Evolutionary conservation across 1,139 yeast species (phyloP).

Genomic region (Cylindricascospora bacillispora): DNA sequence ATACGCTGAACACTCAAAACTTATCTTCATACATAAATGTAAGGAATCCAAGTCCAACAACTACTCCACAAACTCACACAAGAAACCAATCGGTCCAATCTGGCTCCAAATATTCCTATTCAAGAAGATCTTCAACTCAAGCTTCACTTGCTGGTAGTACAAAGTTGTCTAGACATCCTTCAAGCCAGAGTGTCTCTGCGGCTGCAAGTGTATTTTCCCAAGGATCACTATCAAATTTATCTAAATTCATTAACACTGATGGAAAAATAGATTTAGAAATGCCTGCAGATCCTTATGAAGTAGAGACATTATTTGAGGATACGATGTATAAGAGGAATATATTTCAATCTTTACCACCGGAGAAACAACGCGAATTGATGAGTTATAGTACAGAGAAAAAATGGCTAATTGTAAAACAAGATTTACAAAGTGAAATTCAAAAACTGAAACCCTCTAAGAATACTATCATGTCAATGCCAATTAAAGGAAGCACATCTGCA

Average conservation of each 20-base stretch:
- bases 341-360: conserved; percentile 62
- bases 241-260: conserved; percentile 20
- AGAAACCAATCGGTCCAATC: conserved; percentile 15
- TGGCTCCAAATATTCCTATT: conserved; percentile 19
- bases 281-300: conserved; percentile 47
- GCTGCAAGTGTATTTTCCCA: conserved; percentile 22
- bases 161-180: conserved; percentile 14
- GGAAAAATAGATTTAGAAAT: conserved; percentile 32
- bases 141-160: conserved; percentile 6
- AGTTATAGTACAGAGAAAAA: conserved; percentile 67
- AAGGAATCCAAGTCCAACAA: conserved; percentile 3
- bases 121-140: conserved; percentile 19
- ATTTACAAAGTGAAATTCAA: conserved; percentile 63
- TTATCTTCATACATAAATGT: conserved; percentile 18
- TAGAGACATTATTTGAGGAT: conserved; percentile 53
- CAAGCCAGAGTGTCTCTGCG: conserved; percentile 15
- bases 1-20: conserved; percentile 19
- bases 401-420: conserved; percentile 88
- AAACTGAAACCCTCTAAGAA: conserved; percentile 31
- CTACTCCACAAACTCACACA: conserved; percentile 7
- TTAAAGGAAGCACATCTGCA: not conserved
- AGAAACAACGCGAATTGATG: conserved; percentile 68
- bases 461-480: not conserved
- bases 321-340: conserved; percentile 69
- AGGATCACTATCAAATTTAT: conserved; percentile 17